Evolutionary conservation across 2,329 filamentous ascomycete species (phyloP), one percentile per base, ranked within the genome.

Genomic region (Didymosphaeria variabile): DNA sequence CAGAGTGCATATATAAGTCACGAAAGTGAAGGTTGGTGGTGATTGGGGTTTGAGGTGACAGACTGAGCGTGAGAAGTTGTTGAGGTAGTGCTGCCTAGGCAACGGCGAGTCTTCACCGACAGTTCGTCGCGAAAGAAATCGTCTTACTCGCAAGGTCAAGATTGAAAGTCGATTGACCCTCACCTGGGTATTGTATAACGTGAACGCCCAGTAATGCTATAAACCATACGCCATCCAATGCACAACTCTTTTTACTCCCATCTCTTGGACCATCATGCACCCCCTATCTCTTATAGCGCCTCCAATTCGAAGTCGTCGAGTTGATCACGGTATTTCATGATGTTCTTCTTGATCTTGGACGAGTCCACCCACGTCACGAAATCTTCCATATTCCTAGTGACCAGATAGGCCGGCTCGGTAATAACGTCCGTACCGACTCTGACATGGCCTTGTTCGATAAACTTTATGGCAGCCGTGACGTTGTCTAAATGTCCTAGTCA

Each of bases 321-420:
- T 83, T 97, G 92, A 79, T 97, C 93, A 71, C 93, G 88, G 78
- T 97, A 98, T 80, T 92, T 92, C 87, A 97, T 90, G 66, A 97
- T 97, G 76, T 93, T 95, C 76, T 91, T 87, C 90, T 97, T 97
- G 79, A 98, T 94, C 91, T 97, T 97, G 80, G 92, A 96, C 62
- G 92, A 93, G 72, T 96, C 92, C 10, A 94, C 90, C 94, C 94
- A 98, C 0, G 94, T 97, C 19, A 98, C 91, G 77, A 96, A 97
- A 80, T 98, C 94, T 81, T 98, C 94, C 86, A 97, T 92, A 63
- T 88, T 91, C 67, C 94, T 81, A 51, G 92, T 95, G 8, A 98
- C 93, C 56, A 97, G 80, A 72, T 93, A 97, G 0, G 93, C 94
- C 31, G 93, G 89, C 76, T 98, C 94, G 2, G 92, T 96, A 29